These are phyloP conservation scores for Xylaria sp. DNA, from an alignment of 2,329 filamentous ascomycete genomes.

Conservation along the genomic window DNA sequence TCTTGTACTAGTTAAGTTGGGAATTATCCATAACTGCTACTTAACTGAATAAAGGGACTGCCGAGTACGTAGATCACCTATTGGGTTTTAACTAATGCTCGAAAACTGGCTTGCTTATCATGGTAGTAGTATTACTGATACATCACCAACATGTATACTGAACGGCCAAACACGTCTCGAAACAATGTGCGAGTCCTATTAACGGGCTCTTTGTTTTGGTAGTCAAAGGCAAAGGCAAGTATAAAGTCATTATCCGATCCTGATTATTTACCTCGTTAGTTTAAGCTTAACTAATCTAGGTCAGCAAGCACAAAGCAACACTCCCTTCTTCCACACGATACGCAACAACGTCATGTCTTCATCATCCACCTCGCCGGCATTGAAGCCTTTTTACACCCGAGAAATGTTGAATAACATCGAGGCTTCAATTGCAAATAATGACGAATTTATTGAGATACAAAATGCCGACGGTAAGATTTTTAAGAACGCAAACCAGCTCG, in stretches of 20 bases:
- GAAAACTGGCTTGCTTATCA: background rate
- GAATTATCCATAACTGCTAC: background rate
- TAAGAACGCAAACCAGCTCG: background rate
- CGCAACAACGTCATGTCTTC: constrained; percentile 14
- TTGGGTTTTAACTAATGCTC: background rate
- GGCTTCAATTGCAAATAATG: constrained; percentile 10
- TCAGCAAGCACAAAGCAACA: background rate
- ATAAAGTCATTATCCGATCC: background rate
- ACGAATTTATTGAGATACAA: constrained; percentile 10
- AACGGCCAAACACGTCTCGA: background rate
- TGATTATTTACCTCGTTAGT: background rate
- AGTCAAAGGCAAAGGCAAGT: background rate
- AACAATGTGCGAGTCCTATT: background rate
- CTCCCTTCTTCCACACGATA: background rate
- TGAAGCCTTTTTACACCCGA: constrained; percentile 6
- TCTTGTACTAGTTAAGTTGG: background rate
- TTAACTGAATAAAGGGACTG: too few relatives aligned
- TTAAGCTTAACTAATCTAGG: background rate
- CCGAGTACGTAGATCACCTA: background rate
- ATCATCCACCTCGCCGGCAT: background rate
- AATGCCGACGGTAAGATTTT: background rate
- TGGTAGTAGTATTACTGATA: background rate
- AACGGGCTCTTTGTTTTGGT: background rate
- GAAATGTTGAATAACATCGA: constrained; percentile 25
- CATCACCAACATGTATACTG: background rate